These are phyloP conservation scores for Hypoxylon cercidicola DNA, from an alignment of 495 filamentous ascomycete species.

Conservation along the genomic window DNA sequence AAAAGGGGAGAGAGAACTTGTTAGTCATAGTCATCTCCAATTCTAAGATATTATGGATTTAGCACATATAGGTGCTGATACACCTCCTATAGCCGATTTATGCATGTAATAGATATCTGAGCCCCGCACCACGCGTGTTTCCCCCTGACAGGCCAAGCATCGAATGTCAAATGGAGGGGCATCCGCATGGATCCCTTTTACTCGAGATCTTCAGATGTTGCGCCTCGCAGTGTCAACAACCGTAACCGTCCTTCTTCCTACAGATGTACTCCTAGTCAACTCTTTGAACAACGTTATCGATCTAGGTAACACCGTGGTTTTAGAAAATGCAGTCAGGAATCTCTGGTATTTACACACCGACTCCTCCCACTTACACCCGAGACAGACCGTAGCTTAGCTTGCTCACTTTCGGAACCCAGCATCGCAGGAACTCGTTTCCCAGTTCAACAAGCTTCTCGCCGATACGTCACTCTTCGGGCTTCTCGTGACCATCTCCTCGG, in stretches of 20 bases:
- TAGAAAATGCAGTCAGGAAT: conserved; percentile 86
- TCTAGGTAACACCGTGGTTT: neutral
- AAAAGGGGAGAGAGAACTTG: neutral
- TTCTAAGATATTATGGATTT: neutral
- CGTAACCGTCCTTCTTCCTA: neutral
- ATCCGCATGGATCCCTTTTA: conserved; percentile 12
- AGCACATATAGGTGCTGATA: neutral
- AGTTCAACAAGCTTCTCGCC: conserved; percentile 79
- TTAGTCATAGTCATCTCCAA: too few species aligned
- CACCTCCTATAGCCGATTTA: neutral
- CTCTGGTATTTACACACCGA: conserved; percentile 63
- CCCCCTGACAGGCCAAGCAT: conserved; percentile 5
- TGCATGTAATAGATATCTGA: conserved; percentile 3
- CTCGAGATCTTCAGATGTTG: neutral
- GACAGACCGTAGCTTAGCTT: conserved; percentile 16
- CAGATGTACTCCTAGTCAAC: neutral
- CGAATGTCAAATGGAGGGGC: conserved; percentile 24
- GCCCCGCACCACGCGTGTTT: conserved; percentile 28
- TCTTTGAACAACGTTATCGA: neutral
- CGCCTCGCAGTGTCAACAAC: conserved; percentile 1
- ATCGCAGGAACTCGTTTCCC: conserved; percentile 83
- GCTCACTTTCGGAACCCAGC: conserved; percentile 59
- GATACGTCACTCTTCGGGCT: conserved; percentile 76
- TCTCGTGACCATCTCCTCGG: conserved; percentile 79
- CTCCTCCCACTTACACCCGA: conserved; percentile 1